Base-by-base conservation (phyloP, 805 yeast genomes). In the Kockiozyma suomiensis region DNA sequence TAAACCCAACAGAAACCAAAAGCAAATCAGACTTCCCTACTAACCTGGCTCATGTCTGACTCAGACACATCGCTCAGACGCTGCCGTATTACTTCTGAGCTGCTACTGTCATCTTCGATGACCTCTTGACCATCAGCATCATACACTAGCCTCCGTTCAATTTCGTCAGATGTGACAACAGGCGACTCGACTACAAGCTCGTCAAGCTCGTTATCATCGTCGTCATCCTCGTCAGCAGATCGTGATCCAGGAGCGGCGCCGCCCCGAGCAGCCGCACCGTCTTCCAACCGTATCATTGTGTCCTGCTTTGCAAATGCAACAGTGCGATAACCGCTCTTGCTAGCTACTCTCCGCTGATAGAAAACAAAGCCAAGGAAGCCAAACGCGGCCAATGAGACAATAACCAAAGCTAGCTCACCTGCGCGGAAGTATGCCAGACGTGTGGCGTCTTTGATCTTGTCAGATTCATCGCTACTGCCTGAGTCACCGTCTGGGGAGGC, bases 351-450 rank as follows among this genome's bases (percentile, higher is more conserved):
- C 4, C 66, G 50, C 56, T 62, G 66, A 41, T 47, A 53, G 17
- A 62, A 6, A n/a, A 62, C 64, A 53, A 62, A 60, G 3, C 46
- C 51, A 8, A 50, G 55, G 38, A 62, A 62, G 10, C 59, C 65
- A 32, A 54, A 17, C 5, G 66, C 51, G 1, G 71, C 65, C 1
- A 73, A 57, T 3, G 74, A 37, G 33, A 76, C 75, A 3, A 75
- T 68, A 2, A 72, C 63, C n/a, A 76, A 67, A 0, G 78, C 78
- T 2, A 69, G 66, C 21, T 65, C 68, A 4, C 79, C 77, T 1
- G 79, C 78, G 42, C 70, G 67, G 58, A 68, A 72, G 58, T 76
- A 76, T 0, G 78, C 78, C 41, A 61, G 61, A 64, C 70, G 66
- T 45, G 70, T 72, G 3, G 78, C 77, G 7, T 72, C 73, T 45